Percentiles rank a stretch among this genome's conserved stretches.
These are phyloP conservation scores for Fusarium keratoplasticum DNA, from an alignment of 2,329 filamentous ascomycete species.

Conservation along the genomic window DNA sequence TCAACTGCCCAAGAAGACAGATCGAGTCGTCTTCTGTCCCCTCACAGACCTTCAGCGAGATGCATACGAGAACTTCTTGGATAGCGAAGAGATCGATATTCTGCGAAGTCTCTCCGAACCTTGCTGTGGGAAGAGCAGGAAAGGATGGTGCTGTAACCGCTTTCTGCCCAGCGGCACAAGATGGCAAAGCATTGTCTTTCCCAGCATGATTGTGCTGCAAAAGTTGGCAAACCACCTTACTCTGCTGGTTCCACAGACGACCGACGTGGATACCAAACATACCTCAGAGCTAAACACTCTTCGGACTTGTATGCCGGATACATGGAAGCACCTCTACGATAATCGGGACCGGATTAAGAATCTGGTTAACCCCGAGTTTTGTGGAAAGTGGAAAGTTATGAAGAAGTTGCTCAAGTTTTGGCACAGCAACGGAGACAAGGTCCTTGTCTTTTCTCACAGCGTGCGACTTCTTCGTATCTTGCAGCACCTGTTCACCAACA, in stretches of 20 bases:
- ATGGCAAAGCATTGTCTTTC: slow-evolving; percentile 86
- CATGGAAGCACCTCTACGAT: slow-evolving; percentile 79
- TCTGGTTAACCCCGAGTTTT: slow-evolving; percentile 89
- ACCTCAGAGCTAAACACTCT: slow-evolving; percentile 81
- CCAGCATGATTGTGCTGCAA: slow-evolving; percentile 82
- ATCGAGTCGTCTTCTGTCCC: slow-evolving; percentile 94
- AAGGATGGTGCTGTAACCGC: slow-evolving; percentile 84
- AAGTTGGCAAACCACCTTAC: slow-evolving; percentile 95
- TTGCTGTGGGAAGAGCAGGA: slow-evolving; percentile 74
- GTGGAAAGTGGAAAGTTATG: slow-evolving; percentile 95
- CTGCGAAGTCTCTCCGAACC: slow-evolving; percentile 75
- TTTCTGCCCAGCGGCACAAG: slow-evolving; percentile 69
- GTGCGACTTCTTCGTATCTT: slow-evolving; percentile 87
- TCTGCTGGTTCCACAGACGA: slow-evolving; percentile 77
- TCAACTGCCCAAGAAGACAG: slow-evolving; percentile 93
- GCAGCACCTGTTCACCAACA: slow-evolving; percentile 86
- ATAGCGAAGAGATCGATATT: slow-evolving; percentile 73
- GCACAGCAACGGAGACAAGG: slow-evolving; percentile 91
- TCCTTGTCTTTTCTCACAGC: slow-evolving; percentile 93
- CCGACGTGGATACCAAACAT: slow-evolving; percentile 77
- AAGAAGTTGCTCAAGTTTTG: slow-evolving; percentile 89
- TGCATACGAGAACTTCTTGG: slow-evolving; percentile 86
- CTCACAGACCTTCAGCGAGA: slow-evolving; percentile 83
- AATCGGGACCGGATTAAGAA: slow-evolving; percentile 83
- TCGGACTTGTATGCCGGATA: slow-evolving; percentile 77